These are phyloP conservation scores for Venturia asperata DNA, from an alignment of 2,329 filamentous ascomycete genomes.

Conservation along the genomic window DNA sequence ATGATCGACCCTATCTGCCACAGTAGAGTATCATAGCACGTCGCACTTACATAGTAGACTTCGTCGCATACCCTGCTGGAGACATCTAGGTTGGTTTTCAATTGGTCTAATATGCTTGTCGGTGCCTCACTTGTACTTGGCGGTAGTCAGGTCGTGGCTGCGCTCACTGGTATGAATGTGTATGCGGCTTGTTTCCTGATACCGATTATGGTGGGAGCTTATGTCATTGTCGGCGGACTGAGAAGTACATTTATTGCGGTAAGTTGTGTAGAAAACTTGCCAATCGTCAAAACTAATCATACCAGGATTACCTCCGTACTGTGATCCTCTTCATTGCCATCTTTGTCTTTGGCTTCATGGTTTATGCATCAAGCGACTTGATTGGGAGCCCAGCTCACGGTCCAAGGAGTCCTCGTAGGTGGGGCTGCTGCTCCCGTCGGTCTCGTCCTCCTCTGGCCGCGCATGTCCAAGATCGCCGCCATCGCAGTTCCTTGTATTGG, in stretches of 20 bases:
- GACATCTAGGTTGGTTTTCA: too few species aligned
- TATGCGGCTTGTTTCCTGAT: conserved; percentile 25
- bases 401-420: conserved; percentile 37
- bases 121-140: conserved; percentile 36
- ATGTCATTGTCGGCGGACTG: conserved; percentile 26
- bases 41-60: not conserved
- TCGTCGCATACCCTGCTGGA: too few species aligned
- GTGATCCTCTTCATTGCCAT: conserved; percentile 49
- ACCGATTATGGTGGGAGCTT: conserved; percentile 26
- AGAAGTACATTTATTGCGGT: conserved; percentile 29
- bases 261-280: conserved; percentile 34
- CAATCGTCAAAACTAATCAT: not conserved
- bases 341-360: conserved; percentile 42
- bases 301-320: conserved; percentile 33
- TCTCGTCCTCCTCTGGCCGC: conserved; percentile 34
- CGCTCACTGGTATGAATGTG: conserved; percentile 28
- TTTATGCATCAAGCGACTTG: conserved; percentile 39
- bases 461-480: conserved; percentile 34
- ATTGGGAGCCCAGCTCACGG: conserved; percentile 42
- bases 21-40: not conserved
- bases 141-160: conserved; percentile 35
- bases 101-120: conserved; percentile 34
- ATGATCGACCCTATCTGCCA: not conserved
- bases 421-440: conserved; percentile 35
- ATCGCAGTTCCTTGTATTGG: conserved; percentile 33